Percentiles rank a stretch among this genome's conserved stretches.
Evolutionary conservation across 305 asterid genomes (phyloP).

Genomic region (Fraxinus sp.): DNA sequence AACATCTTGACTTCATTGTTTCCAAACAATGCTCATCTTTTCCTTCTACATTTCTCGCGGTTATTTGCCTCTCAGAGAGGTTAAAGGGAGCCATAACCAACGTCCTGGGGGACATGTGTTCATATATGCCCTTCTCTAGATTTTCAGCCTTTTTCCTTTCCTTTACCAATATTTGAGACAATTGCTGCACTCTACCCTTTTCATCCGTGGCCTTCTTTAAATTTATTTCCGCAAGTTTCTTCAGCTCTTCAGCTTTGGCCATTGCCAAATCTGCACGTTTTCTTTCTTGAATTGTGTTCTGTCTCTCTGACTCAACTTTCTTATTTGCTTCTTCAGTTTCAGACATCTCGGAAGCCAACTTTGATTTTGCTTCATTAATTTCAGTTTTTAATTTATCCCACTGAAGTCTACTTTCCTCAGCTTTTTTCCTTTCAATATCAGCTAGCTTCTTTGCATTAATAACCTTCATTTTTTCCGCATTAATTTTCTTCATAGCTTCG

Average conservation of each 20-base stretch:
- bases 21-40: slow-evolving; percentile 26
- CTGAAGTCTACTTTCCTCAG: slow-evolving; percentile 47
- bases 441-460: slow-evolving; percentile 55
- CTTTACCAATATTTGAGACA: slow-evolving; percentile 44
- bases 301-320: slow-evolving; percentile 56
- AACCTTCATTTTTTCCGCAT: slow-evolving; percentile 45
- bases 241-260: slow-evolving; percentile 49
- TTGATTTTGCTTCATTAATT: slow-evolving; percentile 46
- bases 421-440: slow-evolving; percentile 52
- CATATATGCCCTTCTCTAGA: slow-evolving; percentile 42
- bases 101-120: slow-evolving; percentile 34
- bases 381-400: slow-evolving; percentile 52
- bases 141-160: slow-evolving; percentile 24
- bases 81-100: slow-evolving; percentile 28
- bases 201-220: slow-evolving; percentile 56
- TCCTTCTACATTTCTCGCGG: slow-evolving; percentile 21
- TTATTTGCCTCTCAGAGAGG: slow-evolving; percentile 20
- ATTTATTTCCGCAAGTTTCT: slow-evolving; percentile 48
- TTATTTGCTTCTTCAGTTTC: slow-evolving; percentile 52
- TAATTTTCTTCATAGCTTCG: slow-evolving; percentile 48
- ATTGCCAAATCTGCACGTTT: slow-evolving; percentile 53
- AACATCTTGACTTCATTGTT: slow-evolving; percentile 33
- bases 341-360: slow-evolving; percentile 43
- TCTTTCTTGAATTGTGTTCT: slow-evolving; percentile 48
- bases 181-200: slow-evolving; percentile 49